Conservation (phyloP, 805 yeast genomes). For the Candida coquimbonensis region DNA sequence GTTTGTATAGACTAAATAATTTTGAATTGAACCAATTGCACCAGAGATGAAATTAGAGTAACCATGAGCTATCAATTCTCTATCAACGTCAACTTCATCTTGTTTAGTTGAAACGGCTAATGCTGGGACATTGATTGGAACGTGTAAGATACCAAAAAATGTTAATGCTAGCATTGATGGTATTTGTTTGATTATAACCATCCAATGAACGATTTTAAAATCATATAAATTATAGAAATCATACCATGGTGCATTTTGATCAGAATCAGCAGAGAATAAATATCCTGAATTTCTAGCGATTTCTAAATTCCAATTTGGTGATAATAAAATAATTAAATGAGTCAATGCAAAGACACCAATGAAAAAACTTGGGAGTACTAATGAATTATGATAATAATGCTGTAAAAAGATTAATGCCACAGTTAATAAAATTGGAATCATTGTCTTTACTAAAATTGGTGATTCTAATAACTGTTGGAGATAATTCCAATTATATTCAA, state of each 20-base stretch:
- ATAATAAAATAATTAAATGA: slow-evolving; percentile 57
- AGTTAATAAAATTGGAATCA: slow-evolving; percentile 62
- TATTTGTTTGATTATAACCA: slow-evolving; percentile 53
- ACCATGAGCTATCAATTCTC: slow-evolving; percentile 94
- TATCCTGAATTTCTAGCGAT: slow-evolving; percentile 70
- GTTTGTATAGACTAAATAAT: slow-evolving; percentile 91
- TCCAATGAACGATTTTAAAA: slow-evolving; percentile 69
- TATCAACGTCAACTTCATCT: slow-evolving; percentile 80
- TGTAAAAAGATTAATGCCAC: slow-evolving; percentile 53
- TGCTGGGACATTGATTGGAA: slow-evolving; percentile 97
- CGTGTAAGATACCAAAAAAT: slow-evolving; percentile 92
- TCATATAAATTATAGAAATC: slow-evolving; percentile 70
- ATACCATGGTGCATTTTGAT: slow-evolving; percentile 79
- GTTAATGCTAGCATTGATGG: slow-evolving; percentile 96
- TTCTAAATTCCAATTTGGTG: slow-evolving; percentile 60
- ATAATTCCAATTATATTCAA: slow-evolving; percentile 57
- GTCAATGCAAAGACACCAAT: slow-evolving; percentile 61
- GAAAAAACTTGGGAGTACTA: slow-evolving; percentile 77
- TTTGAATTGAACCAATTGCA: slow-evolving; percentile 79
- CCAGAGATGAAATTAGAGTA: slow-evolving; percentile 85
- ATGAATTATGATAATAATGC: slow-evolving; percentile 53
- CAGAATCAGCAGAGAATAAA: slow-evolving; percentile 60
- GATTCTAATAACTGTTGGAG: slow-evolving; percentile 39
- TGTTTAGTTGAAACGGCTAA: slow-evolving; percentile 84
- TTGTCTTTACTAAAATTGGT: slow-evolving; percentile 54